A percentile compares a stretch with the other conserved stretches of the same genome.
Evolutionary conservation across 495 filamentous ascomycete genomes (phyloP).

Genomic region (Diplogelasinospora grovesii): DNA sequence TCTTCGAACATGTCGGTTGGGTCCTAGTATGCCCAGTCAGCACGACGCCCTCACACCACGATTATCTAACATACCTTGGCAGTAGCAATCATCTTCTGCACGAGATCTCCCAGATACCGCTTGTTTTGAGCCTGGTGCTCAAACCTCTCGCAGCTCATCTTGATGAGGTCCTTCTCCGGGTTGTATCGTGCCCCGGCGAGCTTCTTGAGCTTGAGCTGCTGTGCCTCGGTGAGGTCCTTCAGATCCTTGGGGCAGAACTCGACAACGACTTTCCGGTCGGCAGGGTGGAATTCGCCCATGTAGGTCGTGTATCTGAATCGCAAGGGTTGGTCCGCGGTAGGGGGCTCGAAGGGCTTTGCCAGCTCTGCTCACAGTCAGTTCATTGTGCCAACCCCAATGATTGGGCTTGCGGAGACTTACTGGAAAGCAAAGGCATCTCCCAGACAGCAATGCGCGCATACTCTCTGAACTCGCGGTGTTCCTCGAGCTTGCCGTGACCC

Average conservation of each 20-base stretch:
- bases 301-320: constrained; percentile 97
- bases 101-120: constrained; percentile 74
- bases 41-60: background rate
- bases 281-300: constrained; percentile 89
- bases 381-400: background rate
- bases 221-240: constrained; percentile 50
- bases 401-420: constrained; percentile 50
- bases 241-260: constrained; percentile 71
- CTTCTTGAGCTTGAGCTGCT: constrained; percentile 79
- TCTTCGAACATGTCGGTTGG: constrained; percentile 75
- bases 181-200: constrained; percentile 85
- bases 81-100: constrained; percentile 65
- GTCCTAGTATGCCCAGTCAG: constrained; percentile 40
- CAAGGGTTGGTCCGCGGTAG: constrained; percentile 57
- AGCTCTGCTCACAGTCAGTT: constrained; percentile 49
- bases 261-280: constrained; percentile 85
- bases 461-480: constrained; percentile 82
- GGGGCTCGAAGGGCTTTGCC: constrained; percentile 71
- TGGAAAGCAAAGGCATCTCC: constrained; percentile 89
- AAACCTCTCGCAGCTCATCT: constrained; percentile 88
- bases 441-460: constrained; percentile 84
- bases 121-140: constrained; percentile 91
- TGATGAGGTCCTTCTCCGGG: constrained; percentile 72
- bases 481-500: constrained; percentile 80
- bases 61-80: constrained; percentile 50